Percentiles rank a stretch among this genome's conserved stretches.
These are phyloP conservation scores for Sanchytrium tribonematis DNA, from an alignment of 371 early-diverging fungal species.

Conservation along the genomic window DNA sequence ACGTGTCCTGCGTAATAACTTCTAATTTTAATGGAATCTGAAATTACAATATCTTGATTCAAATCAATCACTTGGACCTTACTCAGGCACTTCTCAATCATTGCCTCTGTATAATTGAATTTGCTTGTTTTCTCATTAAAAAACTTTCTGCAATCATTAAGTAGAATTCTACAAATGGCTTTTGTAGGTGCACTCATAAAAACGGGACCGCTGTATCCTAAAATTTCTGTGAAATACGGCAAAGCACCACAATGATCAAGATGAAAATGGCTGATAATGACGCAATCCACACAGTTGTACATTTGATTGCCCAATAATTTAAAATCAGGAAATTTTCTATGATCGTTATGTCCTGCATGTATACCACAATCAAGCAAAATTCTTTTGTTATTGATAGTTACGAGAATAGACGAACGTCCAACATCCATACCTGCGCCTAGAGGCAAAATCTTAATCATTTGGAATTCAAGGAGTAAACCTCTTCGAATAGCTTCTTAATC, in stretches of 20 bases:
- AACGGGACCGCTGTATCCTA: constrained; percentile 77
- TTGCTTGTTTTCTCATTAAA: constrained; percentile 35
- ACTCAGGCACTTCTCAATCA: constrained; percentile 58
- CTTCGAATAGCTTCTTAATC: too few species aligned
- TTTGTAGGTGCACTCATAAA: constrained; percentile 91
- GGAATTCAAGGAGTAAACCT: too few species aligned
- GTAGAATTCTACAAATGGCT: constrained; percentile 63
- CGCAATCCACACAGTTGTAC: constrained; percentile 39
- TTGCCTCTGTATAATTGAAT: constrained; percentile 14
- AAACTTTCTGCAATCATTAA: constrained; percentile 75
- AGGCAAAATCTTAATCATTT: constrained; percentile 10
- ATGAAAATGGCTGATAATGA: constrained; percentile 85
- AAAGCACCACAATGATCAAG: constrained; percentile 90
- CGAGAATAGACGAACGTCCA: constrained; percentile 69
- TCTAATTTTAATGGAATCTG: constrained; percentile 31
- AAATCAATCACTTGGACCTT: constrained; percentile 65
- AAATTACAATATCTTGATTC: constrained; percentile 51
- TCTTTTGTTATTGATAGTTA: constrained; percentile 54
- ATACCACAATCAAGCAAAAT: constrained; percentile 81
- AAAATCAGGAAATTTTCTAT: constrained; percentile 91
- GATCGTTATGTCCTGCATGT: constrained; percentile 94
- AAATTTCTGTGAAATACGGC: constrained; percentile 78
- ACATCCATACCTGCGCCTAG: constrained; percentile 58
- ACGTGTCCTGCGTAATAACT: constrained; percentile 95
- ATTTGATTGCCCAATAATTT: constrained; percentile 17